Evolutionary conservation across 1,284 basidiomycete species (phyloP).

Genomic region (Naganishia cerealis): DNA sequence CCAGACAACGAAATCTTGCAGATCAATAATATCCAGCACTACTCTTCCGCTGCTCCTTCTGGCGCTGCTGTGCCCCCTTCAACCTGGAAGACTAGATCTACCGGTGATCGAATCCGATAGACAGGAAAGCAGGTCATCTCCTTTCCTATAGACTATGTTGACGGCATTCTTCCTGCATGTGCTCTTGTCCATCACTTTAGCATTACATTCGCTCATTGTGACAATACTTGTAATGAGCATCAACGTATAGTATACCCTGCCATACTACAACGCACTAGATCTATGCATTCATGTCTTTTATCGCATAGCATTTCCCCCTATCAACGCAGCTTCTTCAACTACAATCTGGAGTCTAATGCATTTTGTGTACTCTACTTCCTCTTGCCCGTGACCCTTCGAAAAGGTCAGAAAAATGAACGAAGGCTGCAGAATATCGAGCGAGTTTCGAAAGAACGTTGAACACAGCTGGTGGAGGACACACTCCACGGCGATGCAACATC

Average conservation of each 20-base stretch:
- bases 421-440: too few relatives aligned
- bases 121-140: constrained; percentile 40
- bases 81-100: constrained; percentile 26
- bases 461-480: too few relatives aligned
- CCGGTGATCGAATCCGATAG: constrained; percentile 23
- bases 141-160: neutral
- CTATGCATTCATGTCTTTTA: neutral
- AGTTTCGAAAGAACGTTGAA: too few relatives aligned
- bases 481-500: too few relatives aligned
- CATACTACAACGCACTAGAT: neutral
- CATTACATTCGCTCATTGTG: neutral
- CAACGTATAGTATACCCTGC: neutral
- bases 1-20: constrained; percentile 16
- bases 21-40: neutral
- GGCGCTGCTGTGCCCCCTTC: constrained; percentile 15
- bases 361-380: too few relatives aligned
- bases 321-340: neutral
- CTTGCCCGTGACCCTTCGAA: too few relatives aligned
- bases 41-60: neutral
- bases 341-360: too few relatives aligned
- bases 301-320: neutral
- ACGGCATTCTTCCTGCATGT: neutral
- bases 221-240: neutral
- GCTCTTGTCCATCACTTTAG: neutral
- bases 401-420: too few relatives aligned